These are phyloP conservation scores for Moesziomyces sp. DNA, from an alignment of 1,284 basidiomycete species.

Conservation along the genomic window DNA sequence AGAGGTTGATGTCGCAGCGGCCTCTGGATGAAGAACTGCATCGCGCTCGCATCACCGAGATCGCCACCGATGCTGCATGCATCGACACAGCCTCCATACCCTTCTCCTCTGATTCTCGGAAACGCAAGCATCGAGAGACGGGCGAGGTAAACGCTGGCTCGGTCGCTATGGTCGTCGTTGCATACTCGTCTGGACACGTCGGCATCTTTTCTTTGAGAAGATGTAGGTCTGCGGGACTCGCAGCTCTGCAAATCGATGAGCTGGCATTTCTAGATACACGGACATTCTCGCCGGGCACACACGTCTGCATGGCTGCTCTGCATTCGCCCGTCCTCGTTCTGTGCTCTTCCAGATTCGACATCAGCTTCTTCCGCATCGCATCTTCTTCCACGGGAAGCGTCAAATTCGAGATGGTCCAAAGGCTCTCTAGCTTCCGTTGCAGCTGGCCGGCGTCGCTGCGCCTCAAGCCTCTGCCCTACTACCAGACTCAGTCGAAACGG, in stretches of 20 bases:
- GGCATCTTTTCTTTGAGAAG: conserved; percentile 52
- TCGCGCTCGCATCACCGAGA: conserved; percentile 19
- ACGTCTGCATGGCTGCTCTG: conserved; percentile 44
- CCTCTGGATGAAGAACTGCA: not conserved
- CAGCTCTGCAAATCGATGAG: conserved; percentile 5
- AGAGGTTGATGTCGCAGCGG: not conserved
- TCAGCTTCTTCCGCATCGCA: conserved; percentile 49
- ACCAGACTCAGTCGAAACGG: conserved; percentile 26
- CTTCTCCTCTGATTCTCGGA: not conserved
- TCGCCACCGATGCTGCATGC: conserved; percentile 23
- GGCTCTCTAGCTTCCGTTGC: conserved; percentile 37
- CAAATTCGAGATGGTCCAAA: conserved; percentile 10
- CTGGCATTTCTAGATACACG: conserved; percentile 15
- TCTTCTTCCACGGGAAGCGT: not conserved
- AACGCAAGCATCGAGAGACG: conserved; percentile 6
- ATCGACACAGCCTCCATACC: not conserved
- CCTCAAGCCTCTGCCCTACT: conserved; percentile 47
- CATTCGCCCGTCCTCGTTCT: conserved; percentile 61
- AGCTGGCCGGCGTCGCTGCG: conserved; percentile 50
- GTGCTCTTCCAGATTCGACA: conserved; percentile 51
- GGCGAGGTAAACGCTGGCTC: not conserved
- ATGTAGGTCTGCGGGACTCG: not conserved
- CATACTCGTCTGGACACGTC: conserved; percentile 61
- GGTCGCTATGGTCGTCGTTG: conserved; percentile 40
- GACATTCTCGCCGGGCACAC: not conserved